phyloP scores from a whole-genome alignment of 495 filamentous ascomycete species.

The Neurospora sp. region DNA sequence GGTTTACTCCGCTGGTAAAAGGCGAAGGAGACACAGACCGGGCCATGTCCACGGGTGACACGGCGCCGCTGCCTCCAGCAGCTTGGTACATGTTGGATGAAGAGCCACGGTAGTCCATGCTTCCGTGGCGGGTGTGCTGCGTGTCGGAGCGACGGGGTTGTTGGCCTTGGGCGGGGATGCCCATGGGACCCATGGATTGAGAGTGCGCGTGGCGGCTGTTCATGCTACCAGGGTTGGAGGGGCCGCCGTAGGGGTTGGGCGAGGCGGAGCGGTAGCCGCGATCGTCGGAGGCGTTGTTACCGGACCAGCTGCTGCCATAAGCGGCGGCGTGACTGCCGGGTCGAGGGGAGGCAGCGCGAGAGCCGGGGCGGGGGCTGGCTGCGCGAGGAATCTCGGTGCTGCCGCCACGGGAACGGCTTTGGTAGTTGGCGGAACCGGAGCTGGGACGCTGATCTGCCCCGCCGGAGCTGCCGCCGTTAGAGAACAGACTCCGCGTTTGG shows the following conservation, averaged over 20 bases:
- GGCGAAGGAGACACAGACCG: slow-evolving; percentile 47
- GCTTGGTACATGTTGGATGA: neutral
- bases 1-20: slow-evolving; percentile 5
- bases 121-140: neutral
- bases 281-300: slow-evolving; percentile 16
- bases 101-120: neutral
- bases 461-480: slow-evolving; percentile 6
- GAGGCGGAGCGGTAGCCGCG: slow-evolving; percentile 33
- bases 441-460: slow-evolving; percentile 36
- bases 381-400: slow-evolving; percentile 41
- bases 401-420: slow-evolving; percentile 19
- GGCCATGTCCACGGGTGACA: slow-evolving; percentile 14
- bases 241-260: slow-evolving; percentile 40
- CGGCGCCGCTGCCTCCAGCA: slow-evolving; percentile 40
- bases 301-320: neutral
- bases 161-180: neutral
- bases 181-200: slow-evolving; percentile 16
- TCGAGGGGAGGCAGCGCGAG: slow-evolving; percentile 7
- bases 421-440: slow-evolving; percentile 16
- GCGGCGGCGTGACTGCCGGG: neutral
- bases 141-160: neutral
- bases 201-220: neutral
- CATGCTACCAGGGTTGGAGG: neutral
- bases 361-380: slow-evolving; percentile 40
- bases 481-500: slow-evolving; percentile 72